These are phyloP conservation scores for Marasmius oreades DNA, from an alignment of 1,284 basidiomycete genomes.

Conservation along the genomic window DNA sequence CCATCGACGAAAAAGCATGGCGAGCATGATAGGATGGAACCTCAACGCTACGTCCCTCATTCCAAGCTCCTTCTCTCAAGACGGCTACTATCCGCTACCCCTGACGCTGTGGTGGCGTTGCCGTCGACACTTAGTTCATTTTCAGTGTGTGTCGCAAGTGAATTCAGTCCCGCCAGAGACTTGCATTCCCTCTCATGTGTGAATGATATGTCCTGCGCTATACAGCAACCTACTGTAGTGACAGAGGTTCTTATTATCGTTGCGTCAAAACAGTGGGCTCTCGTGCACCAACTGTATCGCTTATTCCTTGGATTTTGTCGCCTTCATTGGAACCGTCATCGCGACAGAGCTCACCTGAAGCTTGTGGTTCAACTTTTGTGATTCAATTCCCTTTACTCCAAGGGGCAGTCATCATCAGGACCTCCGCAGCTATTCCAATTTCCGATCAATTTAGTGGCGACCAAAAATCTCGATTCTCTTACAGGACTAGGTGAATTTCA, in stretches of 20 bases:
- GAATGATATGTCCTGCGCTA: neutral
- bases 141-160: neutral
- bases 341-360: neutral
- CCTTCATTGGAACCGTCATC: neutral
- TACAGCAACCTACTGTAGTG: neutral
- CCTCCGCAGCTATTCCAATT: neutral
- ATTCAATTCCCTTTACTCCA: neutral
- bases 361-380: neutral
- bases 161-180: neutral
- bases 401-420: neutral
- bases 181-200: neutral
- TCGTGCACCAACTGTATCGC: neutral
- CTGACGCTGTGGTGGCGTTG: neutral
- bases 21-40: neutral
- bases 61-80: neutral
- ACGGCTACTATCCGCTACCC: neutral
- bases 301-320: neutral
- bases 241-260: neutral
- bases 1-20: neutral
- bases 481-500: neutral
- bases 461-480: neutral
- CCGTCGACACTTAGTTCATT: neutral
- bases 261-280: neutral
- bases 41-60: neutral
- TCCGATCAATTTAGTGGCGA: neutral